Conservation (phyloP, 345 rosid species). For the Limnanthes douglasii region DNA sequence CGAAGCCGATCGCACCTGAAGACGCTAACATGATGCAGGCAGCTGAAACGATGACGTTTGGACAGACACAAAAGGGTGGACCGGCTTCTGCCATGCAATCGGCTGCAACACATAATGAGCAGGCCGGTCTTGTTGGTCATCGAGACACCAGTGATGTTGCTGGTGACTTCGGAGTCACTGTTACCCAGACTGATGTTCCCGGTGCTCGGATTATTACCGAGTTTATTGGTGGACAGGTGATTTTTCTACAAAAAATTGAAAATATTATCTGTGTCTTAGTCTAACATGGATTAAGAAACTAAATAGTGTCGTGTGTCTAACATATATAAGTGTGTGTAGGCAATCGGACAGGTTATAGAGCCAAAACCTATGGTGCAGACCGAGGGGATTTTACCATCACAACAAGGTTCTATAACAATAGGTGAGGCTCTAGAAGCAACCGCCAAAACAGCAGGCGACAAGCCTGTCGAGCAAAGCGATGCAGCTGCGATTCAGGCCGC, state of each 20-base stretch:
- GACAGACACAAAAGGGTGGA: constrained; percentile 46
- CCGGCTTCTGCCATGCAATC: constrained; percentile 49
- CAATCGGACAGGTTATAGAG: constrained; percentile 34
- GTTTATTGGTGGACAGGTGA: constrained; percentile 55
- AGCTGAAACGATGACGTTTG: constrained; percentile 44
- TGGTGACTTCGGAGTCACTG: constrained; percentile 30
- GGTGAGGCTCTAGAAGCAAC: constrained; percentile 65
- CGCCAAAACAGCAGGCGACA: constrained; percentile 22
- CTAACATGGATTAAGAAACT: background rate
- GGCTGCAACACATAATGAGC: constrained; percentile 42
- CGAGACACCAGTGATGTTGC: constrained; percentile 20
- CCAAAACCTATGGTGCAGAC: constrained; percentile 20
- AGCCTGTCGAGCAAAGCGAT: constrained; percentile 47
- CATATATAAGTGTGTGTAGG: constrained; percentile 12
- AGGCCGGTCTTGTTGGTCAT: constrained; percentile 33
- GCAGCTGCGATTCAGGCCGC: constrained; percentile 70
- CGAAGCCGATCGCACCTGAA: constrained; percentile 34
- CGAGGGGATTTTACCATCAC: constrained; percentile 2
- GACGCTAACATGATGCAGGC: constrained; percentile 72
- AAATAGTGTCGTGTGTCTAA: background rate
- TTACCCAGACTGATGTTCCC: constrained; percentile 36
- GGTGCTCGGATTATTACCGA: constrained; percentile 42
- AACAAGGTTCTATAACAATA: constrained; percentile 30
- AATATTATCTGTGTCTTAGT: background rate
- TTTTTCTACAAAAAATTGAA: no score